Evolutionary conservation across 352 stramenopile species (phyloP).

Genomic region (Phytophthora quininea): DNA sequence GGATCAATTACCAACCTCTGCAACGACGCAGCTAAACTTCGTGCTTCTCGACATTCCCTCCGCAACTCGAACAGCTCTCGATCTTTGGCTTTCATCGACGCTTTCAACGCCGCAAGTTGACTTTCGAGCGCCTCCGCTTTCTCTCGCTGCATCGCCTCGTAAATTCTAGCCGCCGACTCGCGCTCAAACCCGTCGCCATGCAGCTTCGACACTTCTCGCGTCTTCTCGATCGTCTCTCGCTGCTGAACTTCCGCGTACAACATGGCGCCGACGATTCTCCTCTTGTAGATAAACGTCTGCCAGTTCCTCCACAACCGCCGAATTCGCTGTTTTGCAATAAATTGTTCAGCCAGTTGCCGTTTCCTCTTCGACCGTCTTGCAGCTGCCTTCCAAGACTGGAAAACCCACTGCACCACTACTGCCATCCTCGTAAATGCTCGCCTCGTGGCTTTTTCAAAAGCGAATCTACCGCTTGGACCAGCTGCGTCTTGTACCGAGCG

Average conservation of each 20-base stretch:
- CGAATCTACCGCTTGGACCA: conserved; percentile 62
- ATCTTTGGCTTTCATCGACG: conserved; percentile 47
- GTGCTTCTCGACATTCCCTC: conserved; percentile 45
- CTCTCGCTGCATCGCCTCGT: conserved; percentile 49
- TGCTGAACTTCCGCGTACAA: conserved; percentile 71
- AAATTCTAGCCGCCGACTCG: conserved; percentile 36
- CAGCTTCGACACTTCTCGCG: conserved; percentile 52
- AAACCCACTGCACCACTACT: conserved; percentile 70
- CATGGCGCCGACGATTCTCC: conserved; percentile 74
- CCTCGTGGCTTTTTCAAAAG: conserved; percentile 61
- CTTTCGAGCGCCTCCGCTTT: conserved; percentile 41
- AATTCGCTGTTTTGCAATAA: conserved; percentile 35
- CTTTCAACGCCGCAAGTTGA: conserved; percentile 38
- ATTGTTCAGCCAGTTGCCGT: conserved; percentile 18
- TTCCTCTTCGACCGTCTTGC: conserved; percentile 38
- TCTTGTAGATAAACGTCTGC: conserved; percentile 63
- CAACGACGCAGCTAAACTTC: conserved; percentile 37
- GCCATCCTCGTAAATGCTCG: conserved; percentile 65
- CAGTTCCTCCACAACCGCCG: conserved; percentile 53
- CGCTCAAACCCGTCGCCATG: conserved; percentile 69
- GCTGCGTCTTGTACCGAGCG: conserved; percentile 68
- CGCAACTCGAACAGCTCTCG: conserved; percentile 61
- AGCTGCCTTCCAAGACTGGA: conserved; percentile 60
- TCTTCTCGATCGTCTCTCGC: conserved; percentile 43
- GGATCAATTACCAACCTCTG: conserved; percentile 61